A percentile compares a stretch with the other conserved stretches of the same genome.
Evolutionary conservation across 2,329 filamentous ascomycete species (phyloP).

Genomic region (Lachnellula arida): DNA sequence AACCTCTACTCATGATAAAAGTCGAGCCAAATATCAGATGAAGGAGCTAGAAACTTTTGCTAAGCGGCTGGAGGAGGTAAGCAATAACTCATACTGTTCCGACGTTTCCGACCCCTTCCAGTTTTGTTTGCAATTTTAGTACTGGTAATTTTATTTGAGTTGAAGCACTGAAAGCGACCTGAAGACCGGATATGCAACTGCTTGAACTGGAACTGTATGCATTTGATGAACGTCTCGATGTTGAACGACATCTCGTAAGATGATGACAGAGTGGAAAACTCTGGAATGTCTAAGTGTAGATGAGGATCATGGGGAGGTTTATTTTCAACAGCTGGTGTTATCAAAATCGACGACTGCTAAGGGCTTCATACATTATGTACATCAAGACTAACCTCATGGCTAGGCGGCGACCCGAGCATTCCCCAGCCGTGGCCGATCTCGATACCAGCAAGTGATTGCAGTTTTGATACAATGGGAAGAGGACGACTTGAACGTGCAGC

Average conservation of each 20-base stretch:
- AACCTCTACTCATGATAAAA: conserved; percentile 7
- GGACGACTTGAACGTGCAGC: conserved; percentile 16
- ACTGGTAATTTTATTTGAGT: neutral
- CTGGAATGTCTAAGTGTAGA: too few relatives aligned
- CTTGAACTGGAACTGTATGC: too few relatives aligned
- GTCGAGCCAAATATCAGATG: conserved; percentile 9
- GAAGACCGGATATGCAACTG: neutral
- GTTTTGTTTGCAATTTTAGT: neutral
- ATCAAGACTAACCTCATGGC: neutral
- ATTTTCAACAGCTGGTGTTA: too few relatives aligned
- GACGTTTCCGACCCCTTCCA: neutral
- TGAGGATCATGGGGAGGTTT: too few relatives aligned
- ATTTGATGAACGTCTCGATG: too few relatives aligned
- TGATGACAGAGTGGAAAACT: too few relatives aligned
- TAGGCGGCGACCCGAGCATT: conserved; percentile 23
- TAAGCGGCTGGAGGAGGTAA: conserved; percentile 7
- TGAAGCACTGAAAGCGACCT: neutral
- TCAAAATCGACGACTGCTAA: too few relatives aligned
- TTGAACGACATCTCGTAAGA: too few relatives aligned
- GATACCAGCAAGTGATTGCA: conserved; percentile 21
- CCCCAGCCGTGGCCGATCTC: conserved; percentile 18
- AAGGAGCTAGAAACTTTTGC: conserved; percentile 8
- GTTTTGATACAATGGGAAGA: conserved; percentile 23
- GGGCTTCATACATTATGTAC: neutral
- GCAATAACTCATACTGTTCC: neutral